Conservation (phyloP, 1,284 basidiomycete species). For the Leccinum pseudoinsigne region DNA sequence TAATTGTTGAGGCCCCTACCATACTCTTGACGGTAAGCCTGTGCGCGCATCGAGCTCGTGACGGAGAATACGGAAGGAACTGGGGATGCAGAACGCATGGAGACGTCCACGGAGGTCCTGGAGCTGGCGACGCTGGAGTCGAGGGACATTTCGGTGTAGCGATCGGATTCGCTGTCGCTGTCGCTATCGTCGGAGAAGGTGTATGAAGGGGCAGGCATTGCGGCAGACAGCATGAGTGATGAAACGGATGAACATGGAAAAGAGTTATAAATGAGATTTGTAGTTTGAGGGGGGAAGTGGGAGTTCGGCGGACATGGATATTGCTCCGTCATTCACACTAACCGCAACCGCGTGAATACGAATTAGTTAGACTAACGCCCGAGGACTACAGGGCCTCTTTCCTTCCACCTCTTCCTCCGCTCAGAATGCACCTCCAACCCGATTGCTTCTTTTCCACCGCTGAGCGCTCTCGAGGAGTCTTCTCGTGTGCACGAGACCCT, state of each 20-base stretch:
- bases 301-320: conserved; percentile 34
- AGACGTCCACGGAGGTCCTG: conserved; percentile 48
- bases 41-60: conserved; percentile 58
- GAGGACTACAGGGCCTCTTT: conserved; percentile 17
- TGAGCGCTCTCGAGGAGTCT: conserved; percentile 4
- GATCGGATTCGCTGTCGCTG: conserved; percentile 31
- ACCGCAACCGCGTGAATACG: conserved; percentile 32
- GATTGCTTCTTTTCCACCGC: conserved; percentile 12
- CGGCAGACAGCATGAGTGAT: conserved; percentile 20
- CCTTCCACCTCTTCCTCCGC: conserved; percentile 1
- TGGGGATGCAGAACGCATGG: conserved; percentile 64
- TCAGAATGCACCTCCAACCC: conserved; percentile 6
- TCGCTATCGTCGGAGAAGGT: conserved; percentile 36
- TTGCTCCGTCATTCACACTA: conserved; percentile 32
- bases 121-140: conserved; percentile 44
- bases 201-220: conserved; percentile 19
- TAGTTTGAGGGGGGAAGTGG: conserved; percentile 13
- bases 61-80: conserved; percentile 66
- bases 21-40: conserved; percentile 62
- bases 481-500: not conserved
- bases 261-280: conserved; percentile 30
- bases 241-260: conserved; percentile 8
- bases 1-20: conserved; percentile 73
- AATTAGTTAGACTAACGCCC: conserved; percentile 16
- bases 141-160: conserved; percentile 37